These are phyloP conservation scores for Peronospora belbahrii DNA, from an alignment of 352 stramenopile species.

Conservation along the genomic window DNA sequence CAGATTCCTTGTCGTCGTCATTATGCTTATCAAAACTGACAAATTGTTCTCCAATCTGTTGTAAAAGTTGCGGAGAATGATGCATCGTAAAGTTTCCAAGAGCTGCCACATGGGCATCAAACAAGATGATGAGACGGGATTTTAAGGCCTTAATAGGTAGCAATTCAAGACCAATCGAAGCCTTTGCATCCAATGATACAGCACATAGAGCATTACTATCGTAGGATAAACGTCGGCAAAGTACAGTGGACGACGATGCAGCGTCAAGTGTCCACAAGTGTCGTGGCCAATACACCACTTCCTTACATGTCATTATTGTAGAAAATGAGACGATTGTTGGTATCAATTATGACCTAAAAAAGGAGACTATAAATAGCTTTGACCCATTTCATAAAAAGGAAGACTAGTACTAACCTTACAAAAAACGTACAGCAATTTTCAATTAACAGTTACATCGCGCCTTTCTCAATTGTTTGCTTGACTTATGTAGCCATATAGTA, in stretches of 20 bases:
- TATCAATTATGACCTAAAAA: no score
- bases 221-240: slow-evolving; percentile 17
- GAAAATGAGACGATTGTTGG: no score
- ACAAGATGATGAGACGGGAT: slow-evolving; percentile 19
- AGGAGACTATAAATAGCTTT: background rate
- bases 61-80: slow-evolving; percentile 13
- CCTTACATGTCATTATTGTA: slow-evolving; percentile 5
- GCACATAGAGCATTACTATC: slow-evolving; percentile 31
- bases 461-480: no score
- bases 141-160: slow-evolving; percentile 1
- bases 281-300: slow-evolving; percentile 51
- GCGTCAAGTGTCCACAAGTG: slow-evolving; percentile 12
- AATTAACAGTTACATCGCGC: no score
- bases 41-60: slow-evolving; percentile 12
- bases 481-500: no score
- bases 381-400: no score
- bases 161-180: slow-evolving; percentile 4
- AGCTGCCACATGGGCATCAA: slow-evolving; percentile 19
- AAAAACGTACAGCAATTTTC: no score
- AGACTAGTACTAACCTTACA: no score
- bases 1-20: background rate
- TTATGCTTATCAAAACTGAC: background rate
- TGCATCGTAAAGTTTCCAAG: slow-evolving; percentile 15
- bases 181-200: slow-evolving; percentile 13
- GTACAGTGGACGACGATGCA: background rate